Evolutionary conservation across 2,329 filamentous ascomycete species (phyloP), one percentile per base, ranked within the genome.

Genomic region (Thielaviopsis populi): DNA sequence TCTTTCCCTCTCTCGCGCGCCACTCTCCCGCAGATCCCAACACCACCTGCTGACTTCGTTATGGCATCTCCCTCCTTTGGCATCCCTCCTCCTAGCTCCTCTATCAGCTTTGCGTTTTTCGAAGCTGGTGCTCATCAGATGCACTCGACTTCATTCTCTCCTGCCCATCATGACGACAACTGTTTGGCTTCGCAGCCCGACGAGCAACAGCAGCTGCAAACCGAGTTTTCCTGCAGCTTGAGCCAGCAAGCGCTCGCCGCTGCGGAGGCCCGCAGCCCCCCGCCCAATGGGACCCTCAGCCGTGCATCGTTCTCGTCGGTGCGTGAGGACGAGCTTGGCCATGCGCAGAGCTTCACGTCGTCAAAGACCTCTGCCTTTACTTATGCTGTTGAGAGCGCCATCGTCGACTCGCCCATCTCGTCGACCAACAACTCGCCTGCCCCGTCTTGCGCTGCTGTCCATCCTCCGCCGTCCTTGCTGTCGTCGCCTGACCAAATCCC

Each of bases 281-380:
- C 48, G n/a, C 24, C 58, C 15, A 59, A 66, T 48, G 40, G 61
- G 17, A 66, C 56, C 37, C 43, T 41, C 50, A 56, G 50, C 67
- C 79, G 81, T 66, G 79, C 80, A 37, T 84, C 82, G 65, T 84
- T 84, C 73, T 84, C 82, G 37, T 84, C 82, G 56, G 81, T 84
- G 66, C 77, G 82, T 66, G 82, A 84, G 74, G 79, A 80, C 71
- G 80, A 83, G 70, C 76, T 78, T 68, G 79, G 80, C 66, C 73
- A 84, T 37, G 78, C 80, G 64, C 83, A 86, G 74, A 81, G 80
- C 63, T 86, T 86, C 68, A 85, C 82, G 60, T 78, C 78, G 63
- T 80, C 81, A 70, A 85, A 84, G 72, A 74, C 84, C 67, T 85
- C 83, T 42, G 82, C 80, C 63, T 84, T 83, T 69, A 75, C 75